Evolutionary conservation across 2,329 filamentous ascomycete species (phyloP).

Genomic region (Paecilomyces formosus): DNA sequence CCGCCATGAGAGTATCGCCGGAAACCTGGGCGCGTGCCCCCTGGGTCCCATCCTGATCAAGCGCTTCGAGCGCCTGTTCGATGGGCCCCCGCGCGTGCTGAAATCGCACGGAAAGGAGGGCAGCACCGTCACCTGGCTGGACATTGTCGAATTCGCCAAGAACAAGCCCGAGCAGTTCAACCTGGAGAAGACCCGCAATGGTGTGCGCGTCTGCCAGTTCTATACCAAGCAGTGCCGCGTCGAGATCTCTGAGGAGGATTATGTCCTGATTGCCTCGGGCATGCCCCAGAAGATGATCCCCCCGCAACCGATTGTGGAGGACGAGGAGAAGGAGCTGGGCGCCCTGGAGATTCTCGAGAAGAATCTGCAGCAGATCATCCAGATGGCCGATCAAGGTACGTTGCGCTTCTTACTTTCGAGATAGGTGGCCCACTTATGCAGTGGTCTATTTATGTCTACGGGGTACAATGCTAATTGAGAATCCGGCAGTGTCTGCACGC

Average conservation of each 20-base stretch:
- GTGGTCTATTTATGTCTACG: not conserved
- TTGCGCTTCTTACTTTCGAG: not conserved
- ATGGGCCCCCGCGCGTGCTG: slow-evolving; percentile 64
- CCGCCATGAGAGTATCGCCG: slow-evolving; percentile 78
- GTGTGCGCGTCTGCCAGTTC: slow-evolving; percentile 69
- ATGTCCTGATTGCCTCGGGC: slow-evolving; percentile 72
- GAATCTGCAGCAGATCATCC: slow-evolving; percentile 67
- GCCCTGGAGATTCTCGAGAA: slow-evolving; percentile 78
- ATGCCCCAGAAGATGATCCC: slow-evolving; percentile 77
- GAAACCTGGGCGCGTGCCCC: slow-evolving; percentile 75
- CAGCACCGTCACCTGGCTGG: slow-evolving; percentile 67
- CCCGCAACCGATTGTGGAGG: slow-evolving; percentile 72
- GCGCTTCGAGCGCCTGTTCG: slow-evolving; percentile 78
- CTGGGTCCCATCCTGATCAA: slow-evolving; percentile 76
- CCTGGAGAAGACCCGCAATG: slow-evolving; percentile 61
- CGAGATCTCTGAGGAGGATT: slow-evolving; percentile 84
- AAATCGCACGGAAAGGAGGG: slow-evolving; percentile 56
- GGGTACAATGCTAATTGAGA: not conserved
- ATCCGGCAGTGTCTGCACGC: slow-evolving; percentile 52
- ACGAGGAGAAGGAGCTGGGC: slow-evolving; percentile 76
- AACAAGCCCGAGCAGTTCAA: slow-evolving; percentile 72
- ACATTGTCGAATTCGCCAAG: slow-evolving; percentile 77
- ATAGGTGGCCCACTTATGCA: not conserved
- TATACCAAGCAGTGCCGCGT: slow-evolving; percentile 72
- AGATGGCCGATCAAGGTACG: slow-evolving; percentile 68